Conservation (phyloP, 2,329 filamentous ascomycete genomes). For the Hypoxylon sp. region DNA sequence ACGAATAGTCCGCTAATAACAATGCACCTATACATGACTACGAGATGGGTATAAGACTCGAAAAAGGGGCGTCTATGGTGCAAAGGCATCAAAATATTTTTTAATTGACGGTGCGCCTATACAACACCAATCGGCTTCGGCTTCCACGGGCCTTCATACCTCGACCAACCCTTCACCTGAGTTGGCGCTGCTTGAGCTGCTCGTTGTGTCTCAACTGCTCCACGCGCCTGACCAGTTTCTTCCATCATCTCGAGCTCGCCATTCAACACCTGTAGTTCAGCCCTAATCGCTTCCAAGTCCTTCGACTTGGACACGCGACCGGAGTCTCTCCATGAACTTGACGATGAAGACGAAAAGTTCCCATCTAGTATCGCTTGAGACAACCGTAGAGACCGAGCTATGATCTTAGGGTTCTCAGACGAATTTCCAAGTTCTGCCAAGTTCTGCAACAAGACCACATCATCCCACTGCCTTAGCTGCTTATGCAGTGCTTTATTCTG, state of each 20-base stretch:
- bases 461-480: slow-evolving; percentile 57
- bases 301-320: slow-evolving; percentile 13
- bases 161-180: slow-evolving; percentile 61
- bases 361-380: slow-evolving; percentile 58
- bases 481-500: slow-evolving; percentile 47
- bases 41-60: not conserved
- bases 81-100: not conserved
- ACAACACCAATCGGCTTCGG: slow-evolving; percentile 71
- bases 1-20: not conserved
- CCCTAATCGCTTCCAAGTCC: slow-evolving; percentile 47
- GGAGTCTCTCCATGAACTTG: not conserved
- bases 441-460: slow-evolving; percentile 55
- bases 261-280: slow-evolving; percentile 48
- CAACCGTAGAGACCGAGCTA: slow-evolving; percentile 63
- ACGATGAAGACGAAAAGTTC: slow-evolving; percentile 30
- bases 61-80: not conserved
- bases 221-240: slow-evolving; percentile 17
- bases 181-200: slow-evolving; percentile 27
- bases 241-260: slow-evolving; percentile 45
- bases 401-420: slow-evolving; percentile 60
- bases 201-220: slow-evolving; percentile 30
- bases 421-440: slow-evolving; percentile 59
- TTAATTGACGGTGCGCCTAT: slow-evolving; percentile 47
- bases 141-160: slow-evolving; percentile 68
- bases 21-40: not conserved